phyloP scores from a whole-genome alignment of 768 basidiomycete genomes.

The Suillus fuscotomentosus region DNA sequence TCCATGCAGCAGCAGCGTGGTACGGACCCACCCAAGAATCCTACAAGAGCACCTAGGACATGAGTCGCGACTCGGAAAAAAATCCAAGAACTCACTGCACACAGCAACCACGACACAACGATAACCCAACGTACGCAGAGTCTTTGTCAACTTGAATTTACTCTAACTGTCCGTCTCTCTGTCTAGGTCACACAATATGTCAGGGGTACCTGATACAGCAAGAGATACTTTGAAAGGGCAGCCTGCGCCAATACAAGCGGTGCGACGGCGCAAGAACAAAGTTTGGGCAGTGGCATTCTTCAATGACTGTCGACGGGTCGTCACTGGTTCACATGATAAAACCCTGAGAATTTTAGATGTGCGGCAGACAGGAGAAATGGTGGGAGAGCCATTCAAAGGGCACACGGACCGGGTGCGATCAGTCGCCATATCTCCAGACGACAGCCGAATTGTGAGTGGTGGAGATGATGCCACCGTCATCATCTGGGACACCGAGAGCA shows the following conservation, averaged over 20 bases:
- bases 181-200: not conserved
- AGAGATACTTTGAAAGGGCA: not conserved
- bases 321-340: slow-evolving; percentile 28
- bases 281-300: slow-evolving; percentile 31
- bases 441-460: slow-evolving; percentile 2
- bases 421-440: slow-evolving; percentile 6
- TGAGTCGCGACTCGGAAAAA: not conserved
- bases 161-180: not conserved
- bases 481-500: slow-evolving; percentile 5
- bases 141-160: not conserved
- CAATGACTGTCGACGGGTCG: slow-evolving; percentile 22
- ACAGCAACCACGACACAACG: not conserved
- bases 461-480: slow-evolving; percentile 1
- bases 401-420: not conserved
- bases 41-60: not conserved
- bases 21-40: not conserved
- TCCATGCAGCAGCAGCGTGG: not conserved
- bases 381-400: slow-evolving; percentile 24
- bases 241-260: not conserved
- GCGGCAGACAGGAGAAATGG: slow-evolving; percentile 17
- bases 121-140: not conserved
- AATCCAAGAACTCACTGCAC: not conserved
- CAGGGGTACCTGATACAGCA: not conserved
- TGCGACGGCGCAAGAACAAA: slow-evolving; percentile 22
- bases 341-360: slow-evolving; percentile 29